Evolutionary conservation across 116 monocot genomes (phyloP).

Genomic region (Iris pallida): DNA sequence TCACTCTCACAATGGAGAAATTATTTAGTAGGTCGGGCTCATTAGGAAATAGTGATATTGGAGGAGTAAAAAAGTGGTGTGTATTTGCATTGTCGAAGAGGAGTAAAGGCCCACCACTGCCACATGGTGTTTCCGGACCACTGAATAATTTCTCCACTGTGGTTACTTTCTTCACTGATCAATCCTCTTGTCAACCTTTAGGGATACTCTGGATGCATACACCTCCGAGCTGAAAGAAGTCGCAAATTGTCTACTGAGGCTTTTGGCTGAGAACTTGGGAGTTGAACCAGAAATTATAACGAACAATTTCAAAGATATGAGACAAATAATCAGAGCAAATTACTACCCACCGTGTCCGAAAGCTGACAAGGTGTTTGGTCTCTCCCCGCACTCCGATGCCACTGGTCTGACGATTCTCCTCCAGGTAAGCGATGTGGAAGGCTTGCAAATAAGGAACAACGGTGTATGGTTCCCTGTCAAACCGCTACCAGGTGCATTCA

Average conservation of each 20-base stretch:
- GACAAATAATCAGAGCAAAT: constrained; percentile 30
- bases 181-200: neutral
- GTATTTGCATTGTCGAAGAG: too few relatives aligned
- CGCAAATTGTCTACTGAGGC: constrained; percentile 9
- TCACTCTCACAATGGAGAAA: too few relatives aligned
- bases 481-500: constrained; percentile 7
- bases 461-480: constrained; percentile 12
- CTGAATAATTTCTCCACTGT: too few relatives aligned
- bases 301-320: neutral
- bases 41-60: too few relatives aligned
- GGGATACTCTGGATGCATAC: constrained; percentile 25
- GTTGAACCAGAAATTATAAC: constrained; percentile 12
- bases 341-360: constrained; percentile 36
- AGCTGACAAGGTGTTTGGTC: constrained; percentile 11
- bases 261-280: constrained; percentile 25
- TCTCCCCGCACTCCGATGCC: constrained; percentile 14
- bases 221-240: constrained; percentile 16
- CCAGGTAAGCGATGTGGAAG: constrained; percentile 7
- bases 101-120: too few relatives aligned
- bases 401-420: constrained; percentile 12
- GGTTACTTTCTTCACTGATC: too few relatives aligned
- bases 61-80: too few relatives aligned
- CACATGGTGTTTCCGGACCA: too few relatives aligned
- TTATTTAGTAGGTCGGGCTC: too few relatives aligned
- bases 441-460: constrained; percentile 16